Evolutionary conservation across 257 asterid species (phyloP), one percentile per base, ranked within the genome.

Genomic region (Fraxinus anomala): DNA sequence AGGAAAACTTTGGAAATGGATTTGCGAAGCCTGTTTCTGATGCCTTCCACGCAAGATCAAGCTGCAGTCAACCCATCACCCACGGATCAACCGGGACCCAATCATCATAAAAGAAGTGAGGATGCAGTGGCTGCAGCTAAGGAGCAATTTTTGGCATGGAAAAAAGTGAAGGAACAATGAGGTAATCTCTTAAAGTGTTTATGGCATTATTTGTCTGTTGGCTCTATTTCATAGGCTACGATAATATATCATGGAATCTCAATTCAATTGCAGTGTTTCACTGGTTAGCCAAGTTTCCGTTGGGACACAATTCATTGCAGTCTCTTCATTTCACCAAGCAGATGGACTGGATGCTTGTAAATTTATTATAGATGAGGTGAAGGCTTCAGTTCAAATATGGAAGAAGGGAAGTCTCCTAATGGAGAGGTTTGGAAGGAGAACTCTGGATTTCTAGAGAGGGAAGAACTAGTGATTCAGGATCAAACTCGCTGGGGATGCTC

Each of bases 371-470:
- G 98, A 96, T 73, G 99, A 96, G 87, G 86, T 96, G 9, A 93
- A 93, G 89, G 97, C 96, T 14, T 86, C 90, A 0, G 98, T 96
- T 73, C 99, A 96, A 0, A 88, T 92, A 73, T 93, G 99, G 97
- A 93, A 96, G 97, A 93, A 96, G 82, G 98, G 98, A 93, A 84
- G 95, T 93, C 71, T 96, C 89, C 88, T 28, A 91, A 93, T 72
- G 99, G 97, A 68, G 97, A 96, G 89, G 92, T 91, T 70, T 93
- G 98, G 99, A 93, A 96, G 79, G 97, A 93, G 89, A 96, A 93
- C 56, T 80, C 86, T 0, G 98, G 92, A 84, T 96, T 96, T 79
- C 36, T 91, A 61, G 94, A 89, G 84, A 89, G 84, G 72, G 84
- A 85, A 30, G 92, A 87, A 80, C 88, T 85, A 28, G 89, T 84